phyloP scores from a whole-genome alignment of 2,329 filamentous ascomycete species.

The Curvularia sp. region DNA sequence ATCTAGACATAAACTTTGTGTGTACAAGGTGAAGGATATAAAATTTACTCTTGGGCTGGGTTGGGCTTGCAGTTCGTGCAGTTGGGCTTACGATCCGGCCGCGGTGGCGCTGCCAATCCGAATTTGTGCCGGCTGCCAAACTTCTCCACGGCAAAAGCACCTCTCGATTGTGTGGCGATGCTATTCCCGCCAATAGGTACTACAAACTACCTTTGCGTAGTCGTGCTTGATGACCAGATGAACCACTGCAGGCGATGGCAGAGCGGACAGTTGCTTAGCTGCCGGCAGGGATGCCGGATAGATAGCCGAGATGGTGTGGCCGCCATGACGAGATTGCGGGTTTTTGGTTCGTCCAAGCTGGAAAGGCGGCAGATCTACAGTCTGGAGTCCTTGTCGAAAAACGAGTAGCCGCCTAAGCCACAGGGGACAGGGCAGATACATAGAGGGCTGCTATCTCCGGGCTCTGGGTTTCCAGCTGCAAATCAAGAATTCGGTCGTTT shows the following conservation, averaged over 20 bases:
- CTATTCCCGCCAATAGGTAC: background rate
- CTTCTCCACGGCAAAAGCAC: background rate
- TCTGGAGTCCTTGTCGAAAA: slow-evolving; percentile 12
- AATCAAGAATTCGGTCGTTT: slow-evolving; percentile 1
- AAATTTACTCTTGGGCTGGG: background rate
- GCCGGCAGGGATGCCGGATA: slow-evolving; percentile 15
- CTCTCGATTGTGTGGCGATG: background rate
- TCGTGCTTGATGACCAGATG: background rate
- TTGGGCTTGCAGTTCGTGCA: background rate
- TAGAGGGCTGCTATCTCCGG: slow-evolving; percentile 12
- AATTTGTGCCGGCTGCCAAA: background rate
- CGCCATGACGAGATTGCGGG: slow-evolving; percentile 14
- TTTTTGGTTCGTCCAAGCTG: slow-evolving; percentile 15
- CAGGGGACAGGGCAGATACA: slow-evolving; percentile 13
- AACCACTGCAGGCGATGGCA: slow-evolving; percentile 6
- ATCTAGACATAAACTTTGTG: background rate
- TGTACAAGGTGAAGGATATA: background rate
- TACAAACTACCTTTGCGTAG: background rate
- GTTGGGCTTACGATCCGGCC: background rate
- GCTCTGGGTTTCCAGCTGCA: slow-evolving; percentile 5
- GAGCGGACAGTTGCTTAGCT: slow-evolving; percentile 4
- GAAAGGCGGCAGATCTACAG: slow-evolving; percentile 20
- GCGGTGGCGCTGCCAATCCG: background rate
- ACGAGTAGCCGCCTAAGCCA: slow-evolving; percentile 3
- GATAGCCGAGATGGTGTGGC: slow-evolving; percentile 24